These are phyloP conservation scores for Diutina mesorugosa DNA, from an alignment of 1,139 yeast species.

Conservation along the genomic window DNA sequence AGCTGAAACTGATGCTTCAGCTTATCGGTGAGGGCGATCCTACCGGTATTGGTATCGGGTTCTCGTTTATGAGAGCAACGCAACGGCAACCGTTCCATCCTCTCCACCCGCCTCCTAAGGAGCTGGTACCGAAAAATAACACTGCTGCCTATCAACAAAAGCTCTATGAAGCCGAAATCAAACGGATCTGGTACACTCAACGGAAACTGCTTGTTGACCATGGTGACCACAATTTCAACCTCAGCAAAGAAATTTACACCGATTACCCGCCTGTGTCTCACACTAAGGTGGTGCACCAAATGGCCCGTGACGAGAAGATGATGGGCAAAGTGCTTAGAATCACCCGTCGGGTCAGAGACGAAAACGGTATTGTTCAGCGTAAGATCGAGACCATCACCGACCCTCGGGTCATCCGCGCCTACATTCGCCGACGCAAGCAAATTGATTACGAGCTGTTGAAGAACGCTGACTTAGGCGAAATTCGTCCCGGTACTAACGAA, in stretches of 20 bases:
- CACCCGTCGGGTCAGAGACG: slow-evolving; percentile 70
- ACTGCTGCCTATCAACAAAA: slow-evolving; percentile 75
- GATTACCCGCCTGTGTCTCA: slow-evolving; percentile 29
- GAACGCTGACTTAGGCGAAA: slow-evolving; percentile 48
- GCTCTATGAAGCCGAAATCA: slow-evolving; percentile 83
- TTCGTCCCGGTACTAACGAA: slow-evolving; percentile 73
- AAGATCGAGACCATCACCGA: slow-evolving; percentile 69
- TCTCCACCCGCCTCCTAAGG: slow-evolving; percentile 32
- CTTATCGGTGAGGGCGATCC: slow-evolving; percentile 97
- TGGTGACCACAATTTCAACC: slow-evolving; percentile 17
- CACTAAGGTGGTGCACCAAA: slow-evolving; percentile 16
- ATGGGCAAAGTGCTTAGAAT: slow-evolving; percentile 46
- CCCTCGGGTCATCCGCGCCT: slow-evolving; percentile 79
- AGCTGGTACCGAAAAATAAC: slow-evolving; percentile 30
- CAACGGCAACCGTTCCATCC: slow-evolving; percentile 92
- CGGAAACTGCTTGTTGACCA: slow-evolving; percentile 42
- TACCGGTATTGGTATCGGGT: slow-evolving; percentile 82
- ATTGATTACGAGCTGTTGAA: slow-evolving; percentile 53
- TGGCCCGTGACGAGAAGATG: slow-evolving; percentile 10
- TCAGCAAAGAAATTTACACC: slow-evolving; percentile 15
- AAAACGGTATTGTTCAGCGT: slow-evolving; percentile 78
- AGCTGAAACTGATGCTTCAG: slow-evolving; percentile 93
- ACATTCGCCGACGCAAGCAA: slow-evolving; percentile 65
- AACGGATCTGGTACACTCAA: slow-evolving; percentile 86
- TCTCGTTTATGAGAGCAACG: slow-evolving; percentile 80